These are phyloP conservation scores for Olyra latifolia DNA, from an alignment of 176 grass and related monocot genomes.

Conservation along the genomic window DNA sequence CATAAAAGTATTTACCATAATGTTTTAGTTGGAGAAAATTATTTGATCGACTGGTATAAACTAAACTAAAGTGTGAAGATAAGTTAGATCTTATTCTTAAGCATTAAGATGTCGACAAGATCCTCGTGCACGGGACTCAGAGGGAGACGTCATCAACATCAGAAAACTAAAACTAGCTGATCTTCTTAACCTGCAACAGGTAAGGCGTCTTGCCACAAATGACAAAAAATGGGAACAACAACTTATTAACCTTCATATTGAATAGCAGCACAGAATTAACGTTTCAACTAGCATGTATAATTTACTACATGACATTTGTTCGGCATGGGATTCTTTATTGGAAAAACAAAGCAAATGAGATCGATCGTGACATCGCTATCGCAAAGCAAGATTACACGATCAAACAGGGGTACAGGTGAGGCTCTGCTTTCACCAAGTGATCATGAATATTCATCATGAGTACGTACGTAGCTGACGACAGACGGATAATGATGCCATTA, in stretches of 20 bases:
- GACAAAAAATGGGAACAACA: neutral
- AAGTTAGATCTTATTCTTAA: no score
- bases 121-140: no score
- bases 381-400: neutral
- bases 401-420: neutral
- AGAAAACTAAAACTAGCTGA: neutral
- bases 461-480: neutral
- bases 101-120: no score
- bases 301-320: constrained; percentile 3
- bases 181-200: constrained; percentile 3
- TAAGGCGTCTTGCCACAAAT: constrained; percentile 10
- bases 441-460: neutral
- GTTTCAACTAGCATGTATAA: constrained; percentile 19
- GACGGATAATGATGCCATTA: neutral
- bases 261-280: neutral
- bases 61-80: no score
- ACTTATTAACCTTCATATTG: neutral
- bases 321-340: neutral
- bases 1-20: no score
- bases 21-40: no score
- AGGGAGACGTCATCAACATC: neutral
- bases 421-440: neutral
- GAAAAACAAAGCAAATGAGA: neutral
- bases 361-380: neutral
- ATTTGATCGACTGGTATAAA: no score